These are phyloP conservation scores for Hypoxylon lienhwacheense DNA, from an alignment of 495 filamentous ascomycete species.

Conservation along the genomic window DNA sequence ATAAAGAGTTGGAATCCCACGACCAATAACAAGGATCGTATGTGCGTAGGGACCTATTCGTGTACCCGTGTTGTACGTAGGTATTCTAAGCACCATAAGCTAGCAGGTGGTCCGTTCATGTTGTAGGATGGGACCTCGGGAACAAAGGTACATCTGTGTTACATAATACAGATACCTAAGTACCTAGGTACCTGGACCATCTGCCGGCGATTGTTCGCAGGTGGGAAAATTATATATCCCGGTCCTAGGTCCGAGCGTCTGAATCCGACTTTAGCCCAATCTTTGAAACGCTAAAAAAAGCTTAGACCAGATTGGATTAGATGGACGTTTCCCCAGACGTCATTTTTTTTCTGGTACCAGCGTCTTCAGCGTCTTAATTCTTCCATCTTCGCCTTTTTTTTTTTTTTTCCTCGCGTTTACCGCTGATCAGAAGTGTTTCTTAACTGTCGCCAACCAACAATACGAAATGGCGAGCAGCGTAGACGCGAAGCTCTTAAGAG, in stretches of 20 bases:
- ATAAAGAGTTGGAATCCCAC: slow-evolving; percentile 15
- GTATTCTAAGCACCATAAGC: not conserved
- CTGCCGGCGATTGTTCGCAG: slow-evolving; percentile 10
- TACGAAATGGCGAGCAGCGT: slow-evolving; percentile 69
- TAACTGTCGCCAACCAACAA: not conserved
- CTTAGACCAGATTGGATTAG: slow-evolving; percentile 12
- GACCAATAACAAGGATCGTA: slow-evolving; percentile 3
- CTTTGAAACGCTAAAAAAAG: slow-evolving; percentile 22
- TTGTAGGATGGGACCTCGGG: too few species aligned
- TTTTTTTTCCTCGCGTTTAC: slow-evolving; percentile 1
- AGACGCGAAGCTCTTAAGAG: slow-evolving; percentile 82
- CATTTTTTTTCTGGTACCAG: slow-evolving; percentile 27
- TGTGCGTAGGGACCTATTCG: not conserved
- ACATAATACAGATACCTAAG: not conserved
- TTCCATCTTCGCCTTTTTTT: too few species aligned
- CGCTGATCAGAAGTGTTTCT: not conserved
- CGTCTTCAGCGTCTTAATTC: slow-evolving; percentile 14
- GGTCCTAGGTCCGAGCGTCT: slow-evolving; percentile 6
- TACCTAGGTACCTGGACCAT: not conserved
- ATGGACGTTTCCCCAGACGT: slow-evolving; percentile 34
- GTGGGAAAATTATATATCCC: slow-evolving; percentile 4
- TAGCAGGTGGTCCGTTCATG: not conserved
- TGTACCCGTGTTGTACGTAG: not conserved
- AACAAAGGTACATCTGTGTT: too few species aligned
- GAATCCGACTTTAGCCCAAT: slow-evolving; percentile 15